Base-by-base conservation (phyloP, 2,329 filamentous ascomycete genomes). In the Venturia asperata region DNA sequence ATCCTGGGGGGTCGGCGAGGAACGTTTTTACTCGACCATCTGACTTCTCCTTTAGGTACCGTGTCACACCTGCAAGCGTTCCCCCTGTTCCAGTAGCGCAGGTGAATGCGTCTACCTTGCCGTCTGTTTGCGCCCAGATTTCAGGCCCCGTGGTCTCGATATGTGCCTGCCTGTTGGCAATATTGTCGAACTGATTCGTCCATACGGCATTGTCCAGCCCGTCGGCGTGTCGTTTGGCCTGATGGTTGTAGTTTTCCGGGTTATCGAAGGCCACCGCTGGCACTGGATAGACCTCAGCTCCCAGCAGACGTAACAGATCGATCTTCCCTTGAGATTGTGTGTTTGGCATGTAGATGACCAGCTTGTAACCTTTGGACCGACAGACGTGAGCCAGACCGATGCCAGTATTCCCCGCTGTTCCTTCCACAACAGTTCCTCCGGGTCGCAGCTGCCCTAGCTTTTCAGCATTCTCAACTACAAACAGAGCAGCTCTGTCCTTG, bases 331-430 rank as follows among this genome's bases (percentile, higher is more conserved):
- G 93, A 24, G 92, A 96, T 80, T 97, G 94, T 61, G 93, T 97
- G 82, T 99, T 90, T 72, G 94, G 94, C 94, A 99, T 97, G 85
- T 97, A 99, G 75, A 99, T 99, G 74, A 97, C 92, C 62, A 96
- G 87, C 75, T 89, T 89, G 83, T 99, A 97, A 49, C 93, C 94
- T 72, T 88, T 89, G 45, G 88, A 90, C 67, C 93, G 86, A 80
- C 94, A 97, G 65, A 99, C 94, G 79, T 97, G 94, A 24, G 94
- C 94, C 55, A 99, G 88, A 1, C 94, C 94, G 76, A 99, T 99
- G 69, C 94, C 94, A 39, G 94, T 99, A 82, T 97, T 99, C 64
- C 94, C 94, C 0, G 94, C 94, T 5, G 94, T 99, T 68, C 94
- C 94, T 79, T 99, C 94, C 66, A 99, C 89, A 15, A 99, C 92